These are phyloP conservation scores for Przewalskia tangutica DNA, from an alignment of 257 asterid genomes.

Conservation along the genomic window DNA sequence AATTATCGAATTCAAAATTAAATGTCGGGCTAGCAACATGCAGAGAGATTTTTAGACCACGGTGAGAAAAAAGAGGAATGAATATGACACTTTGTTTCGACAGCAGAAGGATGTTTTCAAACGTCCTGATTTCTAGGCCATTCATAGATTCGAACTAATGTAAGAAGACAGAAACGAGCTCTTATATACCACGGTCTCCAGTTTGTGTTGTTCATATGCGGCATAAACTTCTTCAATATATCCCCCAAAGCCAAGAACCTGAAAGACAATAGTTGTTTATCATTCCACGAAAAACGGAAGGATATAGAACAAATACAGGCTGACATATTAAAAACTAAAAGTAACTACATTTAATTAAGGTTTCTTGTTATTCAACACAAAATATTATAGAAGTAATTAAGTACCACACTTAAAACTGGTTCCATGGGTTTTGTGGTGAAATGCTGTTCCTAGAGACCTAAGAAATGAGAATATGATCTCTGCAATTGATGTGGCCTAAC, in stretches of 20 bases:
- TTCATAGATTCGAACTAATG: neutral
- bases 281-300: neutral
- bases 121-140: neutral
- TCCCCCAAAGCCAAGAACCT: slow-evolving; percentile 95
- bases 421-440: neutral
- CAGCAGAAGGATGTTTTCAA: neutral
- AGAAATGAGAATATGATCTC: neutral
- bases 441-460: neutral
- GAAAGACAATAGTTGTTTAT: neutral
- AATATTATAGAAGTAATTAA: neutral
- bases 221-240: slow-evolving; percentile 85
- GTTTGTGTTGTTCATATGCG: slow-evolving; percentile 91
- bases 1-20: no score
- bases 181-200: slow-evolving; percentile 56
- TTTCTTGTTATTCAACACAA: neutral
- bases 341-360: neutral
- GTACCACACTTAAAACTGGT: neutral
- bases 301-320: neutral
- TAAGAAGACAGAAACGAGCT: neutral
- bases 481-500: neutral
- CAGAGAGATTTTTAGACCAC: neutral
- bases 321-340: neutral
- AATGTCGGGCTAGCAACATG: neutral
- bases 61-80: neutral
- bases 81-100: neutral